Evolutionary conservation across 345 rosid genomes (phyloP).

Genomic region (Citrus australasica): DNA sequence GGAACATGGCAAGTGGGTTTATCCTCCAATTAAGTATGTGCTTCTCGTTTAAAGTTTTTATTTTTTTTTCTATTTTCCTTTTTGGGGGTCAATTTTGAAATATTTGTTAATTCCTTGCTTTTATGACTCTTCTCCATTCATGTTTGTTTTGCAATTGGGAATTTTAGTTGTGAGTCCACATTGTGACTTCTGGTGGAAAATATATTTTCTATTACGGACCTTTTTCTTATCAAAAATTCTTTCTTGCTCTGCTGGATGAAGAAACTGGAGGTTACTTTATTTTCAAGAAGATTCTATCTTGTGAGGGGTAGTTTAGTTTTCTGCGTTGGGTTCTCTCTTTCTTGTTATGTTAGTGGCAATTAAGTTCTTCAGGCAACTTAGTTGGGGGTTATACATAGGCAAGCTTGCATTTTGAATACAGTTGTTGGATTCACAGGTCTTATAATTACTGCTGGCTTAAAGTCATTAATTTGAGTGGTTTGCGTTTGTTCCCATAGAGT

Average conservation of each 20-base stretch:
- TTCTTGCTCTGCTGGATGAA: not conserved
- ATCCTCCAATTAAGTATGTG: slow-evolving; percentile 11
- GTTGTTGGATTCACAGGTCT: not conserved
- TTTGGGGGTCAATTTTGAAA: not conserved
- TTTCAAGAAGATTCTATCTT: not conserved
- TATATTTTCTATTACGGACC: no score
- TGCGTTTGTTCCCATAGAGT: not conserved
- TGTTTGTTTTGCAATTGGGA: not conserved
- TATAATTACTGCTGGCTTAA: not conserved
- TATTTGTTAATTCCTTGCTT: not conserved
- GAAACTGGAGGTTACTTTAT: no score
- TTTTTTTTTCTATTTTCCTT: not conserved
- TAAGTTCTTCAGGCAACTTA: not conserved
- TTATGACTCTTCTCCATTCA: not conserved
- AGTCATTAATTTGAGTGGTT: not conserved
- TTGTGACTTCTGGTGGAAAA: not conserved
- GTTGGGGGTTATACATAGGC: not conserved
- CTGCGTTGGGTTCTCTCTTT: not conserved
- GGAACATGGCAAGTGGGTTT: slow-evolving; percentile 20
- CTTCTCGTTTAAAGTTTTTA: not conserved
- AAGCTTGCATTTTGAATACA: not conserved
- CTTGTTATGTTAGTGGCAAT: not conserved
- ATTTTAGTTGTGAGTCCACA: not conserved
- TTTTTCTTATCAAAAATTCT: no score
- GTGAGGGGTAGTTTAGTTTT: not conserved